A percentile compares a stretch with the other conserved stretches of the same genome.
Evolutionary conservation across 768 basidiomycete species (phyloP).

Genomic region (Sarcodon aspratus): DNA sequence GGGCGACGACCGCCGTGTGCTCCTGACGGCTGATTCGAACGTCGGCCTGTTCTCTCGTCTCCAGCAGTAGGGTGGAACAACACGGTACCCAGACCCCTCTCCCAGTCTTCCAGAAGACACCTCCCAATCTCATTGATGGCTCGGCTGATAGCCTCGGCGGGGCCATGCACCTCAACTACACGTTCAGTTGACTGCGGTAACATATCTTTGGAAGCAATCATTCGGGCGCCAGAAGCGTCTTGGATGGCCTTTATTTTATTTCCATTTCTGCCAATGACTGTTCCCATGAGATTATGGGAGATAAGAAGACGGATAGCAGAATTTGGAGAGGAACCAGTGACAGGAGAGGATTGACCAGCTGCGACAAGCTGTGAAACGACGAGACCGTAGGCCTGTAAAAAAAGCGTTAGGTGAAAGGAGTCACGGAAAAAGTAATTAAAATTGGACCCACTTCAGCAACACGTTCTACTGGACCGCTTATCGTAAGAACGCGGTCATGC

Average conservation of each 20-base stretch:
- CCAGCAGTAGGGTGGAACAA: constrained; percentile 91
- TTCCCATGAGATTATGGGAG: constrained; percentile 99
- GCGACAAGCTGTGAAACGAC: constrained; percentile 87
- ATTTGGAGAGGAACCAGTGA: constrained; percentile 31
- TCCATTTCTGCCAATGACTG: constrained; percentile 92
- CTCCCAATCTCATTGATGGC: constrained; percentile 95
- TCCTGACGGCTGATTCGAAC: constrained; percentile 42
- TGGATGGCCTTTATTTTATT: constrained; percentile 99
- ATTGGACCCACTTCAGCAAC: constrained; percentile 67
- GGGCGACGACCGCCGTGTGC: constrained; percentile 40
- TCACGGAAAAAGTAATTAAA: constrained; percentile 4
- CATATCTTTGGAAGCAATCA: constrained; percentile 99
- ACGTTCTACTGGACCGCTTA: constrained; percentile 84
- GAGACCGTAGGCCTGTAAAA: constrained; percentile 77
- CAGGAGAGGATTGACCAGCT: constrained; percentile 63
- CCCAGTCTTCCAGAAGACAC: constrained; percentile 94
- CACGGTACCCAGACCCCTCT: constrained; percentile 86
- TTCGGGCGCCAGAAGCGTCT: constrained; percentile 89
- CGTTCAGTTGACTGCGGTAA: constrained; percentile 98
- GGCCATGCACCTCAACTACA: constrained; percentile 94
- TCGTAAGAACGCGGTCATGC: constrained; percentile 93
- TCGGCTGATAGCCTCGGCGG: constrained; percentile 83
- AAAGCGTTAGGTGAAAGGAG: constrained; percentile 7
- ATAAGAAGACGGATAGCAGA: constrained; percentile 95
- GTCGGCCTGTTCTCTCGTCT: constrained; percentile 47